Evolutionary conservation across 140 eudicot species (phyloP).

Genomic region (Flaveria floridana): DNA sequence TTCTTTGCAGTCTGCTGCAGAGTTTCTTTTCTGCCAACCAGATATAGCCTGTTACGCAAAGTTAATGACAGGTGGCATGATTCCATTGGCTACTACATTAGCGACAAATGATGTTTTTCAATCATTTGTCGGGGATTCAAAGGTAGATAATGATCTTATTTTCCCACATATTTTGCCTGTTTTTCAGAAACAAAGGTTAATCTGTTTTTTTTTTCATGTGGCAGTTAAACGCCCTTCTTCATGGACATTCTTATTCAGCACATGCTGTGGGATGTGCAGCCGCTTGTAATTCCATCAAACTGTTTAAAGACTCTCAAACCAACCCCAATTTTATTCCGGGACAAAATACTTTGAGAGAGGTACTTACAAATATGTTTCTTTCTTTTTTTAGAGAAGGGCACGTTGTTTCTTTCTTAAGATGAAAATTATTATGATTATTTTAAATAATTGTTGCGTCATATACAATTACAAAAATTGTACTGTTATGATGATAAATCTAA

Average conservation of each 20-base stretch:
- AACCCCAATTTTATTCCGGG: constrained; percentile 56
- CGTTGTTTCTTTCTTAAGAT: not conserved
- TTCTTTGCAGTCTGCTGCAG: constrained; percentile 79
- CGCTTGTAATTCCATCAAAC: constrained; percentile 69
- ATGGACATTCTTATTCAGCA: constrained; percentile 93
- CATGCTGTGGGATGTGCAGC: constrained; percentile 95
- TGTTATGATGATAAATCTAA: constrained; percentile 3
- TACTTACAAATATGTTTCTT: constrained; percentile 27
- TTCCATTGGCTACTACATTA: constrained; percentile 91
- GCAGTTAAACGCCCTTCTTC: constrained; percentile 87
- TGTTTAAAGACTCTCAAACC: constrained; percentile 71
- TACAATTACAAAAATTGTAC: not conserved
- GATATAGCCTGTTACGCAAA: constrained; percentile 93
- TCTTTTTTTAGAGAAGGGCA: not conserved
- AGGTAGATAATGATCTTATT: constrained; percentile 40
- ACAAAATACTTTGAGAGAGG: constrained; percentile 66
- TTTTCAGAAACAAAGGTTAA: not conserved
- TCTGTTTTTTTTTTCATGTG: constrained; percentile 28
- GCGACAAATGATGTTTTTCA: constrained; percentile 77
- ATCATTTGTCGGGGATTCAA: constrained; percentile 85
- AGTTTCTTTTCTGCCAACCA: constrained; percentile 75
- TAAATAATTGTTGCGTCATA: no score
- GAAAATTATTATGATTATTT: not conserved
- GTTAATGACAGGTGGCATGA: constrained; percentile 92
- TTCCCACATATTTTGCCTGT: constrained; percentile 2